Evolutionary conservation across 371 early-diverging fungal genomes (phyloP).

Genomic region (Lichtheimia hyalospora): DNA sequence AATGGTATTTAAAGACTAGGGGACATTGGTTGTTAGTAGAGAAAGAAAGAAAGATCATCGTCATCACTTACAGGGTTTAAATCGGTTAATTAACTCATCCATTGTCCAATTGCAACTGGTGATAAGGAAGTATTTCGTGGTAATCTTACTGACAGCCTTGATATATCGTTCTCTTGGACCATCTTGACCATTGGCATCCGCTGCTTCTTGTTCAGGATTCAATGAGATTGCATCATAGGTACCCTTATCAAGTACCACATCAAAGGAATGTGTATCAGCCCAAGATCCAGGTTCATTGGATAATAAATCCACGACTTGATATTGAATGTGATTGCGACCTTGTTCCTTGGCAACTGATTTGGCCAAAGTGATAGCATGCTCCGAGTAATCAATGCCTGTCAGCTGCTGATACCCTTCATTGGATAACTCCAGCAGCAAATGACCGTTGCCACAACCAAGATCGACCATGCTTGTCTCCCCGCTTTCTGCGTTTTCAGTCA

Average conservation of each 20-base stretch:
- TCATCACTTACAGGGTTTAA: slow-evolving; percentile 50
- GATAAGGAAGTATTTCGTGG: slow-evolving; percentile 66
- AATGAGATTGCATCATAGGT: slow-evolving; percentile 92
- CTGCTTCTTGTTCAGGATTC: slow-evolving; percentile 53
- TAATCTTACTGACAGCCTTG: slow-evolving; percentile 24
- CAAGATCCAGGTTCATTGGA: slow-evolving; percentile 43
- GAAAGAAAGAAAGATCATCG: neutral
- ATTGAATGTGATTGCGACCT: slow-evolving; percentile 44
- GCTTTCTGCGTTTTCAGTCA: slow-evolving; percentile 45
- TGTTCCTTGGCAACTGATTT: slow-evolving; percentile 51
- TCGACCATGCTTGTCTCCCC: slow-evolving; percentile 60
- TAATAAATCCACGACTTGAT: slow-evolving; percentile 67
- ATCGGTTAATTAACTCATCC: slow-evolving; percentile 72
- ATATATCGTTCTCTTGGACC: slow-evolving; percentile 44
- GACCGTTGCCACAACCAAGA: slow-evolving; percentile 93
- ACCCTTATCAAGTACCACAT: slow-evolving; percentile 86
- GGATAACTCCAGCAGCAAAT: slow-evolving; percentile 76
- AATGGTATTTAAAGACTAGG: slow-evolving; percentile 63
- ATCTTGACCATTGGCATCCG: slow-evolving; percentile 25
- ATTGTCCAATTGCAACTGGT: slow-evolving; percentile 95
- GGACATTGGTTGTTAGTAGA: neutral
- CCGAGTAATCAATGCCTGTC: slow-evolving; percentile 86
- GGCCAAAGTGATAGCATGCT: slow-evolving; percentile 72
- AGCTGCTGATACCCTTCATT: slow-evolving; percentile 69
- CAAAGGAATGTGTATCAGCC: slow-evolving; percentile 42